phyloP scores from a whole-genome alignment of 2,329 filamentous ascomycete genomes.

The Colletotrichum orchidophilum region DNA sequence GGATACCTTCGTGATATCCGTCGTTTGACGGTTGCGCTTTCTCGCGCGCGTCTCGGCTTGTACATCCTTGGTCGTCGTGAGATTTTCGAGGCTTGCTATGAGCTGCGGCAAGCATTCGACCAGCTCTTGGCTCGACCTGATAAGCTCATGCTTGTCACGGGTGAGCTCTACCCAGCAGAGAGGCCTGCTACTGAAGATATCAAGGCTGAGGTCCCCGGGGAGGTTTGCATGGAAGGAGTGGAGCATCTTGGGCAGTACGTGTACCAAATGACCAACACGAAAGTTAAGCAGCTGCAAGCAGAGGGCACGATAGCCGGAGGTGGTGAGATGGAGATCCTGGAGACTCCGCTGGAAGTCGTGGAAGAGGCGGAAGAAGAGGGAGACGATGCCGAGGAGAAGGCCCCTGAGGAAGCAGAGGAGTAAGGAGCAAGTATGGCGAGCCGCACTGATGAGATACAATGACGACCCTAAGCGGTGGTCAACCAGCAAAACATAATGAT shows the following conservation, averaged over 20 bases:
- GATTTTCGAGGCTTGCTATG: constrained; percentile 89
- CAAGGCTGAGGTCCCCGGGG: constrained; percentile 61
- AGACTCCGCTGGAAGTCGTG: constrained; percentile 40
- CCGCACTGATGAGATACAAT: constrained; percentile 5
- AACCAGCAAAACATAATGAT: neutral
- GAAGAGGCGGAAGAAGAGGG: constrained; percentile 36
- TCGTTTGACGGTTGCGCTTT: constrained; percentile 92
- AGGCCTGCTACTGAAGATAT: constrained; percentile 58
- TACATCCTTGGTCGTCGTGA: constrained; percentile 90
- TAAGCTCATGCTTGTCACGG: constrained; percentile 82
- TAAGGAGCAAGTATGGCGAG: constrained; percentile 31
- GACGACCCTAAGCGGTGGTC: neutral
- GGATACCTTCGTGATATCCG: constrained; percentile 95
- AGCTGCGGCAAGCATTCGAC: constrained; percentile 88
- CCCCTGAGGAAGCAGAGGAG: constrained; percentile 43
- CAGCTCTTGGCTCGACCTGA: constrained; percentile 80
- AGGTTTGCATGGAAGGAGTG: constrained; percentile 84
- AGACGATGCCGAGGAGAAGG: constrained; percentile 36
- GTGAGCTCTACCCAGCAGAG: constrained; percentile 83
- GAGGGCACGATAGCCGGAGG: constrained; percentile 40
- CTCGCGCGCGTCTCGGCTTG: constrained; percentile 87
- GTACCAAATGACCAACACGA: constrained; percentile 87
- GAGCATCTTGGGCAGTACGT: constrained; percentile 98
- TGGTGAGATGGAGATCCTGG: constrained; percentile 38
- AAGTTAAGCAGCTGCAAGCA: constrained; percentile 58